A percentile compares a stretch with the other conserved stretches of the same genome.
phyloP scores from a whole-genome alignment of 2,329 filamentous ascomycete species.

The Botryotinia globosa region DNA sequence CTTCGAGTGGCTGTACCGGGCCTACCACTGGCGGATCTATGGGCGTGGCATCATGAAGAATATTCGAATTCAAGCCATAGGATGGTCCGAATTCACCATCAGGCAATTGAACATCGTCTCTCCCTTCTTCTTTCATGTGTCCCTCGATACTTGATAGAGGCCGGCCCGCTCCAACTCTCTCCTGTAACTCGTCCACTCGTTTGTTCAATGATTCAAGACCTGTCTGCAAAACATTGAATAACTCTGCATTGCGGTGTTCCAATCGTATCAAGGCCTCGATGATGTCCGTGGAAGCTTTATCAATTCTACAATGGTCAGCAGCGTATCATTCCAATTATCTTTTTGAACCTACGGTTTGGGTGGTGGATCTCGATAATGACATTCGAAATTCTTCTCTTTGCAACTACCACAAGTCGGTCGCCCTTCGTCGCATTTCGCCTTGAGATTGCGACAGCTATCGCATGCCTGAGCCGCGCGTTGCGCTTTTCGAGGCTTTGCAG shows the following conservation, averaged over 20 bases:
- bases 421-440: constrained; percentile 88
- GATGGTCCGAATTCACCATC: not conserved
- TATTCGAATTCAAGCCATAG: not conserved
- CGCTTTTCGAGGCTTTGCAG: constrained; percentile 31
- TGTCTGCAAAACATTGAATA: constrained; percentile 13
- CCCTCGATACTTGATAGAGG: constrained; percentile 6
- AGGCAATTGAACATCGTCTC: constrained; percentile 4
- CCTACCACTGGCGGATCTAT: not conserved
- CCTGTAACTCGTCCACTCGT: constrained; percentile 9
- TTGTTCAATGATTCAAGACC: constrained; percentile 24
- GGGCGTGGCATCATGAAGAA: not conserved
- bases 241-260: constrained; percentile 17
- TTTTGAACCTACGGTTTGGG: constrained; percentile 75
- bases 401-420: constrained; percentile 77
- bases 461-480: constrained; percentile 64
- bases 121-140: constrained; percentile 4
- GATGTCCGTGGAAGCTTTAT: constrained; percentile 60
- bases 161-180: not conserved
- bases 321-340: constrained; percentile 25
- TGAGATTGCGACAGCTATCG: constrained; percentile 81
- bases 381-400: constrained; percentile 78
- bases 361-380: constrained; percentile 85
- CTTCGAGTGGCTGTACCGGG: constrained; percentile 4
- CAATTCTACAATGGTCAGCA: constrained; percentile 39
- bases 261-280: constrained; percentile 46